Conservation (phyloP, 192 early-diverging fungal genomes). For the Pilobolus umbonatus region DNA sequence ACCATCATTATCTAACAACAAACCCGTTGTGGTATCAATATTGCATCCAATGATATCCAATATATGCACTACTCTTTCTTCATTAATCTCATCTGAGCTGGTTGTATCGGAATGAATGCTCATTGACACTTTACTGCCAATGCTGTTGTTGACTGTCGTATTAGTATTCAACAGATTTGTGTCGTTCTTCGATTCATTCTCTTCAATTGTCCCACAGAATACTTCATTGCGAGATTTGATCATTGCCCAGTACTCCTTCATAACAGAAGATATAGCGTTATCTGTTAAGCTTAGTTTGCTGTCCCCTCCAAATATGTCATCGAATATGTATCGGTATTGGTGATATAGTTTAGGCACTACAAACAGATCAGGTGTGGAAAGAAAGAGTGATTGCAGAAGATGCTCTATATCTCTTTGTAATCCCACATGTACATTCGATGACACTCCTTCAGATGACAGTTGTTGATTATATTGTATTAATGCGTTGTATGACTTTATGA, state of each 20-base stretch:
- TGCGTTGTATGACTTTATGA: constrained; percentile 42
- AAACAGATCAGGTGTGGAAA: constrained; percentile 58
- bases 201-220: constrained; percentile 25
- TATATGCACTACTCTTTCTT: constrained; percentile 26
- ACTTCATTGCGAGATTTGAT: constrained; percentile 29
- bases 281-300: not conserved
- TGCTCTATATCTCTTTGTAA: constrained; percentile 44
- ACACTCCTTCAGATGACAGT: constrained; percentile 22
- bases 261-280: constrained; percentile 8
- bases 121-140: not conserved
- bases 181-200: constrained; percentile 9
- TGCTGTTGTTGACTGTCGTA: not conserved
- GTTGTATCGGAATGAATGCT: too few relatives aligned
- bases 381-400: constrained; percentile 45
- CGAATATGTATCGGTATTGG: constrained; percentile 39
- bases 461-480: constrained; percentile 38
- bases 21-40: constrained; percentile 13
- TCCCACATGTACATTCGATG: constrained; percentile 33
- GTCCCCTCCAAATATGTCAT: constrained; percentile 29
- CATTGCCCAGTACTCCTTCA: constrained; percentile 25
- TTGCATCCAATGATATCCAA: constrained; percentile 27
- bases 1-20: constrained; percentile 15
- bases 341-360: constrained; percentile 51
- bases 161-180: not conserved
- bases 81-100: constrained; percentile 3